Conservation (phyloP, 2,329 filamentous ascomycete species). For the Iodosphaeria phyllophila region DNA sequence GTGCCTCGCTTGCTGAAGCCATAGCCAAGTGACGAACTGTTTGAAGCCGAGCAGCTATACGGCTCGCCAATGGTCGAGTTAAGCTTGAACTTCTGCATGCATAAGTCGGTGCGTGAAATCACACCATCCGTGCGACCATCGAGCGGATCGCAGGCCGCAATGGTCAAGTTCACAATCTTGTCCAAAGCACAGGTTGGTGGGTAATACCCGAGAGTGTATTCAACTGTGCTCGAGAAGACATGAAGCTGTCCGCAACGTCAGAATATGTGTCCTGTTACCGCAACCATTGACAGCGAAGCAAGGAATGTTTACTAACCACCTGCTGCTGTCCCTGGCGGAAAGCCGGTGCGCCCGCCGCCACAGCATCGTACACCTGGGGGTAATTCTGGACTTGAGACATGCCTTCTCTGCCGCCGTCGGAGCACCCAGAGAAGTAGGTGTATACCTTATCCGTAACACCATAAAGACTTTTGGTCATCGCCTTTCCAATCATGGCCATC, state of each 20-base stretch:
- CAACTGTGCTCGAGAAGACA: too few species aligned
- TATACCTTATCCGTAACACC: too few species aligned
- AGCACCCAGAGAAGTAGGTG: conserved; percentile 41
- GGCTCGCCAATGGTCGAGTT: conserved; percentile 4
- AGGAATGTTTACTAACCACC: too few species aligned
- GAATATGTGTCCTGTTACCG: too few species aligned
- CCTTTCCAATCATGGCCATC: conserved; percentile 21
- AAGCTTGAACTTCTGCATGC: conserved; percentile 3
- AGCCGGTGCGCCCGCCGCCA: conserved; percentile 26
- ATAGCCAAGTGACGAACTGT: conserved; percentile 7
- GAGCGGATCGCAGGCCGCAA: conserved; percentile 6
- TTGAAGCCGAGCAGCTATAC: conserved; percentile 14
- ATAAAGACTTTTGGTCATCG: conserved; percentile 18
- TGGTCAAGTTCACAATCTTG: conserved; percentile 3
- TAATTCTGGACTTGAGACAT: conserved; percentile 30
- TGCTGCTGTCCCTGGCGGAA: too few species aligned
- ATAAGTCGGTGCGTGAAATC: conserved; percentile 4
- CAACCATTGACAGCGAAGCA: too few species aligned
- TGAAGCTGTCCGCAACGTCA: too few species aligned
- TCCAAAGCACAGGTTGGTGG: too few species aligned
- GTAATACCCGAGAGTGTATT: too few species aligned
- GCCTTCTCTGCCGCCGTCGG: conserved; percentile 37
- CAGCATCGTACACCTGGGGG: conserved; percentile 36
- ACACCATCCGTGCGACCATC: conserved; percentile 5
- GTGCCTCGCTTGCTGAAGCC: conserved; percentile 12